Evolutionary conservation across 345 rosid genomes (phyloP).

Genomic region (Gossypium longicalyx): DNA sequence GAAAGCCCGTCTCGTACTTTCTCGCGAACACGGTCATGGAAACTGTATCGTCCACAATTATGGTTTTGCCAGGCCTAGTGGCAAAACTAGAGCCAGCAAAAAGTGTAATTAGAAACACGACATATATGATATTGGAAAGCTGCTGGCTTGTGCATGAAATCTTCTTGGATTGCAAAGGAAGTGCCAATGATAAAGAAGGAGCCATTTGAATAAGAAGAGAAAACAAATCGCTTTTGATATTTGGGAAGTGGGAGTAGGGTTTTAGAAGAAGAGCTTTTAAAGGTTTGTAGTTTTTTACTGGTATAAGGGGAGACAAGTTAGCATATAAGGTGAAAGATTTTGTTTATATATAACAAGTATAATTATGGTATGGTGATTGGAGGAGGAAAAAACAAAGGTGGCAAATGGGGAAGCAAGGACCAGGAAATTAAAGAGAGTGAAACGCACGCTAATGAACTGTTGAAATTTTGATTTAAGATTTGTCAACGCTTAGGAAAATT

Average conservation of each 20-base stretch:
- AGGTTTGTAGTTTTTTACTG: not conserved
- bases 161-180: slow-evolving; percentile 13
- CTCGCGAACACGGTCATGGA: slow-evolving; percentile 17
- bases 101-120: slow-evolving; percentile 30
- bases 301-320: not conserved
- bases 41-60: slow-evolving; percentile 1
- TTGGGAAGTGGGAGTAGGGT: slow-evolving; percentile 18
- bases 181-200: slow-evolving; percentile 15
- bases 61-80: slow-evolving; percentile 31
- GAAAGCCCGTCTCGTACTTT: slow-evolving; percentile 37
- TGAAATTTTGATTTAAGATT: slow-evolving; percentile 8
- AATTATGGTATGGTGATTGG: not conserved
- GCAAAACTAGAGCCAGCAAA: slow-evolving; percentile 29
- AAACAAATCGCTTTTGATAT: not conserved
- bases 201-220: slow-evolving; percentile 21
- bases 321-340: slow-evolving; percentile 1
- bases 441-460: slow-evolving; percentile 37
- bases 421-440: slow-evolving; percentile 21
- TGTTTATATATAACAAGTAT: not conserved
- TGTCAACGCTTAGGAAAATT: slow-evolving; percentile 34
- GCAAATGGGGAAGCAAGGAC: slow-evolving; percentile 16
- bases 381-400: slow-evolving; percentile 6
- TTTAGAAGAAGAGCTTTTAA: slow-evolving; percentile 14
- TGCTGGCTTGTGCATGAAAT: slow-evolving; percentile 12
- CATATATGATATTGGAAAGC: slow-evolving; percentile 12